phyloP scores from a whole-genome alignment of 805 yeast genomes.

The Sugiyamaella americana region DNA sequence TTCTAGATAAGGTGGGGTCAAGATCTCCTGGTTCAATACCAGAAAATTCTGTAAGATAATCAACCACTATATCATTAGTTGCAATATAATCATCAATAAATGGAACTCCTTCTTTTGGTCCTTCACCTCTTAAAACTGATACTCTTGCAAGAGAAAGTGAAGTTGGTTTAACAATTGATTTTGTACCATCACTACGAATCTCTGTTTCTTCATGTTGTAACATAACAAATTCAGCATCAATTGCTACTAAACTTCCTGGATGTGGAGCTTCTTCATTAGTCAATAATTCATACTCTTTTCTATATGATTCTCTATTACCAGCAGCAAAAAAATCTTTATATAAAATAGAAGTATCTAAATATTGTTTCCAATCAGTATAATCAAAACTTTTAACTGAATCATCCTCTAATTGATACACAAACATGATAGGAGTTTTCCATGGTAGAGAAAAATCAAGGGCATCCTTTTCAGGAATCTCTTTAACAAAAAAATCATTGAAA shows the following conservation, averaged over 20 bases:
- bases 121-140: slow-evolving; percentile 67
- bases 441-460: slow-evolving; percentile 63
- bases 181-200: slow-evolving; percentile 64
- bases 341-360: slow-evolving; percentile 57
- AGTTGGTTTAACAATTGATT: slow-evolving; percentile 66
- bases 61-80: slow-evolving; percentile 59
- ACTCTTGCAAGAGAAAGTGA: slow-evolving; percentile 78
- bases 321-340: slow-evolving; percentile 71
- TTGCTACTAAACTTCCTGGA: slow-evolving; percentile 75
- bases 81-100: slow-evolving; percentile 91
- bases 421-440: slow-evolving; percentile 81
- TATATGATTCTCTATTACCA: slow-evolving; percentile 52
- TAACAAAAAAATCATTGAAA: slow-evolving; percentile 87
- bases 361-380: slow-evolving; percentile 42
- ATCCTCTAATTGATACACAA: slow-evolving; percentile 48
- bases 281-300: slow-evolving; percentile 61
- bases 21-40: slow-evolving; percentile 94
- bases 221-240: slow-evolving; percentile 94
- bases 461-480: slow-evolving; percentile 66
- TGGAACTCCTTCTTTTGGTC: slow-evolving; percentile 61
- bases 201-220: slow-evolving; percentile 74
- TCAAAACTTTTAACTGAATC: slow-evolving; percentile 32
- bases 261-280: slow-evolving; percentile 64
- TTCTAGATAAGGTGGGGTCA: slow-evolving; percentile 57
- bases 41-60: slow-evolving; percentile 82